phyloP scores from a whole-genome alignment of 768 basidiomycete genomes.

The Botryobasidium botryosum region DNA sequence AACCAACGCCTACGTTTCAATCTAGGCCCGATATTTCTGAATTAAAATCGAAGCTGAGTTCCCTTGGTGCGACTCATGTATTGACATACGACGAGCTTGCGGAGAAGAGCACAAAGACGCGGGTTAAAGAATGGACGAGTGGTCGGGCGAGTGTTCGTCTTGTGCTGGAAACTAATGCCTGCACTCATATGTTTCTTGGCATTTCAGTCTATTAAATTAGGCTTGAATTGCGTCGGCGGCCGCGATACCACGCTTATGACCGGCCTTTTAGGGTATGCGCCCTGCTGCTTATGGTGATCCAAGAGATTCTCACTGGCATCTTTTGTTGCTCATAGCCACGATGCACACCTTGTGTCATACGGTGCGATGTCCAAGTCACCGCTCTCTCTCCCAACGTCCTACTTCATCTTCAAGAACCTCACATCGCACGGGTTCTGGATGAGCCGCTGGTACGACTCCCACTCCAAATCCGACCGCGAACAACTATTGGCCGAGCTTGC shows the following conservation, averaged over 20 bases:
- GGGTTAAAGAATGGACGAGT: constrained; percentile 45
- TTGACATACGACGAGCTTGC: constrained; percentile 59
- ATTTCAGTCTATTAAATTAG: constrained; percentile 27
- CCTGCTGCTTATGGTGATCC: neutral
- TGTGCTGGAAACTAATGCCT: neutral
- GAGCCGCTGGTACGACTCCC: constrained; percentile 44
- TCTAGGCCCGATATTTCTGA: constrained; percentile 38
- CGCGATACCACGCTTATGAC: constrained; percentile 52
- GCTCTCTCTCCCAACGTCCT: constrained; percentile 53
- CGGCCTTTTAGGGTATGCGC: constrained; percentile 34
- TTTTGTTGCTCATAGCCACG: constrained; percentile 15
- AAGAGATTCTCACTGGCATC: neutral
- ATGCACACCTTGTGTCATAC: constrained; percentile 69
- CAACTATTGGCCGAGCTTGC: constrained; percentile 35
- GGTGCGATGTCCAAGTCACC: constrained; percentile 84
- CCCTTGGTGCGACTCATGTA: constrained; percentile 60
- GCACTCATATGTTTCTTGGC: neutral
- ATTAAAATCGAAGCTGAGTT: constrained; percentile 33
- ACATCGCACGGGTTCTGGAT: constrained; percentile 68
- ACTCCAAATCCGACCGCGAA: constrained; percentile 32
- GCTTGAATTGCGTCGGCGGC: constrained; percentile 48
- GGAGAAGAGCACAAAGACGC: constrained; percentile 35
- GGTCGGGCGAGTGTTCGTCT: constrained; percentile 33
- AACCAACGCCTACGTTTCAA: neutral
- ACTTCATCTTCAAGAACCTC: constrained; percentile 76